Base-by-base conservation (phyloP, 1,284 basidiomycete genomes). In the Singerocomus inundabilis region DNA sequence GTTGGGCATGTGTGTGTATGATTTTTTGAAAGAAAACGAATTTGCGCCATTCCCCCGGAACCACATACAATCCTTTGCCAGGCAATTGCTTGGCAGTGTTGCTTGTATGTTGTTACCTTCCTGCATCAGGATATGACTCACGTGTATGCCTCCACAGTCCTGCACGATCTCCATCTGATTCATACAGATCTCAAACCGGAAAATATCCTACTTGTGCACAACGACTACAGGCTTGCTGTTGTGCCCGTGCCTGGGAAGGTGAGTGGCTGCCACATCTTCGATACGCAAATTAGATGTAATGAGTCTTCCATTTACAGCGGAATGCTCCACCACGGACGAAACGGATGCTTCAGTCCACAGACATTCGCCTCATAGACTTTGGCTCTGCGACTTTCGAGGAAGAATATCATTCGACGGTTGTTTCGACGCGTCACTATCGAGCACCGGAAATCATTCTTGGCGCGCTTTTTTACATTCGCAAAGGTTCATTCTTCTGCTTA, bases 121-220 rank as follows among this genome's bases (percentile, higher is more conserved):
- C 6, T 39, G 24, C 53, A 31, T 56, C 15, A 11, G 26, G 25
- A 33, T 36, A 47, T 52, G 36, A 46, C 52, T 53, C 52, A 60
- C 30, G n/a, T 43, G 39, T 48, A 7, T 45, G 31, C 49, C 37
- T 30, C 38, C 46, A 11, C 60, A 97, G 94, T 98, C 73, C 73
- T 99, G 45, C 97, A 99, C 67, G 83, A 91, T 55, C 78, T 96
- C 48, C 87, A 88, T 61, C 78, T 99, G 56, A 90, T 99, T 49
- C 97, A 99, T 70, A 99, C 97, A 36, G 97, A 99, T 76, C 81
- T 99, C 52, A 99, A 99, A 72, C 97, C 97, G 26, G 94, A 98
- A 75, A 98, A 98, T 70, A 98, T 99, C 51, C 78, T 99, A 37
- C 82, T 99, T 44, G 94, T 98, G 34, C 82, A 87, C 67, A 94